Base-by-base conservation (phyloP, 1,139 yeast genomes). In the Hemisphaericaspora xylofermentans region DNA sequence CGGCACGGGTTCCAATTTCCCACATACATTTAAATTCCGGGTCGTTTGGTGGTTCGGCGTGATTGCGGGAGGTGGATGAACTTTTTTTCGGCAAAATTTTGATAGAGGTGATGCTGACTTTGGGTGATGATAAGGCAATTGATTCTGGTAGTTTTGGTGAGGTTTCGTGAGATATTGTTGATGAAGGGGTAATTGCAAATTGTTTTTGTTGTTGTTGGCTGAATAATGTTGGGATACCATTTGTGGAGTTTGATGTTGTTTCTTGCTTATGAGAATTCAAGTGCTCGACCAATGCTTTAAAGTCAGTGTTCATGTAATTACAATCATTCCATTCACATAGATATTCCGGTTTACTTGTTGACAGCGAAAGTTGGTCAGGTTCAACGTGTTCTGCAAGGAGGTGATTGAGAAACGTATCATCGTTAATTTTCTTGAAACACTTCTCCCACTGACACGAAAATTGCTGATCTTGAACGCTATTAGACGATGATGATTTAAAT, bases 271-370 rank as follows among this genome's bases (percentile, higher is more conserved):
- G 75, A 12, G 72, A 62, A 39, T 78, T 76, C 42, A 87, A 70
- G 61, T 88, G 96, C 38, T 71, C 65, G 15, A 85, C 61, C 33
- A 88, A 65, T 3, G 75, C 60, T 32, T 78, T 65, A 33, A 82
- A 57, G 50, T 80, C 80, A 16, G 63, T 54, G 32, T 84, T 72
- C 33, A 69, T 64, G 54, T 69, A 84, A 39, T 74, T 66, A 68
- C 96, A 88, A 41, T 80, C 72, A 45, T 68, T 65, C 95, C 95
- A 87, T 56, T 82, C 88, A 65, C 96, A 88, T 38, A 64, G 78
- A 52, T 52, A 68, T 13, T 37, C 29, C 13, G 37, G 42, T n/a
- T 30, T 32, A 13, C 35, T 35, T 4, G 27, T 18, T 3, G 22
- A 13, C 9, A 16, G 22, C 3, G 40, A 47, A 31, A 56, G 51